Evolutionary conservation across 495 filamentous ascomycete species (phyloP).

Genomic region (Saxophila tyrrhenica): DNA sequence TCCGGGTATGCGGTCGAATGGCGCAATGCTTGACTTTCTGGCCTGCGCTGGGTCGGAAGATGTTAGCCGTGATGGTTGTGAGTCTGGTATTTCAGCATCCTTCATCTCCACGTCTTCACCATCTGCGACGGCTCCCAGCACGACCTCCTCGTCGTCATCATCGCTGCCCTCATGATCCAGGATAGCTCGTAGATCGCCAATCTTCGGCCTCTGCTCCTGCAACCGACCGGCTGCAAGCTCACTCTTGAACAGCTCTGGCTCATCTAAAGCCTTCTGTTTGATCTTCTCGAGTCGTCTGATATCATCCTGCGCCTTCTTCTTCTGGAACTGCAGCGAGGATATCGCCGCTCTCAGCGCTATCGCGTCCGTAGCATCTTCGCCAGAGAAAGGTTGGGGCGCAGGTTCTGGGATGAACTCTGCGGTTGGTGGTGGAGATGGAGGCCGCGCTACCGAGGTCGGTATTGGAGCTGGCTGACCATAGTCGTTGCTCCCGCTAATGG

Average conservation of each 20-base stretch:
- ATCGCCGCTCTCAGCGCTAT: slow-evolving; percentile 72
- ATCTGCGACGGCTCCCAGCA: slow-evolving; percentile 15
- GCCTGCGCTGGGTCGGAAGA: not conserved
- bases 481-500: not conserved
- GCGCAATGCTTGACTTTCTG: not conserved
- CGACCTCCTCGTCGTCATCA: slow-evolving; percentile 4
- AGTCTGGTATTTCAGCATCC: slow-evolving; percentile 4
- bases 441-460: not conserved
- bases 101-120: slow-evolving; percentile 27
- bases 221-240: slow-evolving; percentile 49
- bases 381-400: slow-evolving; percentile 53
- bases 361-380: slow-evolving; percentile 70
- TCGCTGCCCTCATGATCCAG: slow-evolving; percentile 28
- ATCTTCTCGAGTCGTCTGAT: slow-evolving; percentile 51
- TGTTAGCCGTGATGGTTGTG: not conserved
- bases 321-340: slow-evolving; percentile 72
- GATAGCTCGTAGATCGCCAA: slow-evolving; percentile 26
- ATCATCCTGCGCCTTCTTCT: slow-evolving; percentile 59
- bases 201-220: slow-evolving; percentile 19
- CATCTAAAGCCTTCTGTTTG: slow-evolving; percentile 50
- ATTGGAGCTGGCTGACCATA: not conserved
- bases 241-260: slow-evolving; percentile 57
- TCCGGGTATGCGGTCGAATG: slow-evolving; percentile 46
- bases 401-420: slow-evolving; percentile 35
- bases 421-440: not conserved